These are phyloP conservation scores for Phytophthora idaei DNA, from an alignment of 352 stramenopile species.

Conservation along the genomic window DNA sequence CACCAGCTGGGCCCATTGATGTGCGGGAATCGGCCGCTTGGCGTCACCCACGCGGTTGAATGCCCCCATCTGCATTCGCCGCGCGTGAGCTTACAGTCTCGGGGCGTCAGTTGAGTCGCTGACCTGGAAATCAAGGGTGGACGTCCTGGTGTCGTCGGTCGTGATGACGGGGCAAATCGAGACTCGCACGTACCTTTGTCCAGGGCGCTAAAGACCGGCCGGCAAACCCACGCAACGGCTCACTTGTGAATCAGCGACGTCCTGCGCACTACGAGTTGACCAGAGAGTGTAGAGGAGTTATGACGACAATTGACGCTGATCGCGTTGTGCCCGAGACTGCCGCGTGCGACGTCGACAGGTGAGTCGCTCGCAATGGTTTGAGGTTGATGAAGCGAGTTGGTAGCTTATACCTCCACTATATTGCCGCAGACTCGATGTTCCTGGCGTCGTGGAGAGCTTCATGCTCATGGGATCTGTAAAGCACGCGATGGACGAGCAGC, in stretches of 20 bases:
- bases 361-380: not conserved
- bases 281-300: slow-evolving; percentile 21
- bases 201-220: slow-evolving; percentile 26
- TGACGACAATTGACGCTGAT: slow-evolving; percentile 31
- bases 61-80: slow-evolving; percentile 16
- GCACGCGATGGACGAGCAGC: slow-evolving; percentile 55
- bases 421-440: slow-evolving; percentile 57
- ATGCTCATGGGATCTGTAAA: slow-evolving; percentile 67
- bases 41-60: slow-evolving; percentile 1
- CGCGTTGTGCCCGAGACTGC: slow-evolving; percentile 6
- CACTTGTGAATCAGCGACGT: slow-evolving; percentile 27
- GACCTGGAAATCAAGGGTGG: slow-evolving; percentile 22
- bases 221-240: not conserved
- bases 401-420: slow-evolving; percentile 8
- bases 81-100: slow-evolving; percentile 14
- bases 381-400: not conserved
- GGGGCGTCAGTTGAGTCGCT: slow-evolving; percentile 8
- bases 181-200: slow-evolving; percentile 26
- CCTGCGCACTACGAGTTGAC: slow-evolving; percentile 16
- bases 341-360: slow-evolving; percentile 29
- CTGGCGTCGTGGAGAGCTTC: slow-evolving; percentile 57
- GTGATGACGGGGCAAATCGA: slow-evolving; percentile 29
- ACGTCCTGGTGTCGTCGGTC: slow-evolving; percentile 19
- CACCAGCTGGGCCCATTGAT: slow-evolving; percentile 26
- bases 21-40: slow-evolving; percentile 12